Evolutionary conservation across 139 green algal genomes (phyloP).

Genomic region (Tetraselmis chui): DNA sequence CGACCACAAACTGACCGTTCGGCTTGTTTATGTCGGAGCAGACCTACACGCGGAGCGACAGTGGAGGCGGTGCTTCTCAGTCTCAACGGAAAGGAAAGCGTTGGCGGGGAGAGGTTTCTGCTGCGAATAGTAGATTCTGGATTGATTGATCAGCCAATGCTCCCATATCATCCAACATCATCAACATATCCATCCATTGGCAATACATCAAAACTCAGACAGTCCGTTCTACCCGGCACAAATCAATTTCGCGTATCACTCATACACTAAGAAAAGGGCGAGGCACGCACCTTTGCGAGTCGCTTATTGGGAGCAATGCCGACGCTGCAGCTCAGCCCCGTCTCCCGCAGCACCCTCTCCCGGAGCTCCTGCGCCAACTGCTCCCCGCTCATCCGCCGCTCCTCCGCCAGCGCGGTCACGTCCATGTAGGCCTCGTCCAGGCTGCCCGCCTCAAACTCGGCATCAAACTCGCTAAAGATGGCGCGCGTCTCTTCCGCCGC

Average conservation of each 20-base stretch:
- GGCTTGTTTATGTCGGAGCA: constrained; percentile 81
- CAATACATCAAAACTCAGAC: too few relatives aligned
- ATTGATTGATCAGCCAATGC: too few relatives aligned
- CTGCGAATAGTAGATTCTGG: too few relatives aligned
- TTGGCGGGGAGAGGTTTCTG: too few relatives aligned
- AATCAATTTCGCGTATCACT: too few relatives aligned
- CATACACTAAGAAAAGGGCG: too few relatives aligned
- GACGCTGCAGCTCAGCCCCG: constrained; percentile 63
- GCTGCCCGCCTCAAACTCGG: constrained; percentile 53
- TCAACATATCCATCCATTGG: too few relatives aligned
- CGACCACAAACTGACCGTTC: constrained; percentile 64
- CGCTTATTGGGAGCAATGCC: constrained; percentile 73
- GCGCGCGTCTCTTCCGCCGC: constrained; percentile 34
- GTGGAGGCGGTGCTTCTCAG: too few relatives aligned
- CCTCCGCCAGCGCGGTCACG: constrained; percentile 43
- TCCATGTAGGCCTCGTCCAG: constrained; percentile 84
- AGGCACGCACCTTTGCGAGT: constrained; percentile 62
- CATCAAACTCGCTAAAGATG: constrained; percentile 66
- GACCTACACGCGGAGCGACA: too few relatives aligned
- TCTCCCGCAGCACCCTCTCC: constrained; percentile 34
- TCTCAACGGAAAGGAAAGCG: too few relatives aligned
- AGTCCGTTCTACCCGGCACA: too few relatives aligned
- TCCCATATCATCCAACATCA: too few relatives aligned
- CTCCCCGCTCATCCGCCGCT: not conserved
- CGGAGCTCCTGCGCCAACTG: constrained; percentile 54